Evolutionary conservation across 2,329 filamentous ascomycete genomes (phyloP).

Genomic region (Alternaria rosae): DNA sequence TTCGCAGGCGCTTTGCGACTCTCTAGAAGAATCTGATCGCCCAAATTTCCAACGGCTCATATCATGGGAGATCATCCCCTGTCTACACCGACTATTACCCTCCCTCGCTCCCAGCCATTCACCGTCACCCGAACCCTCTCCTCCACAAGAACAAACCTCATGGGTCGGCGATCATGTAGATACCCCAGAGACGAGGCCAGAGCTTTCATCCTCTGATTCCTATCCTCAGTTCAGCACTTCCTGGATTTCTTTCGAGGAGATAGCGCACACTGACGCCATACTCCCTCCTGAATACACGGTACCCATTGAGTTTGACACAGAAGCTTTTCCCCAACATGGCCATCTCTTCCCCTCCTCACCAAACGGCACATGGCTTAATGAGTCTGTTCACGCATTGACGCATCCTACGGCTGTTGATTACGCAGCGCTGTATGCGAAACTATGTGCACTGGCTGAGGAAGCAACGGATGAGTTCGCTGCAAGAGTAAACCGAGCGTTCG

Average conservation of each 20-base stretch:
- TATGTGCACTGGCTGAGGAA: slow-evolving; percentile 1
- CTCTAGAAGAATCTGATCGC: background rate
- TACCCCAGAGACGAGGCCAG: background rate
- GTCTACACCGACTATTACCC: background rate
- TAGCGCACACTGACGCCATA: background rate
- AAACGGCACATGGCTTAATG: slow-evolving; percentile 17
- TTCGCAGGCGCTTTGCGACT: background rate
- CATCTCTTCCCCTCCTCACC: slow-evolving; percentile 16
- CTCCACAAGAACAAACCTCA: background rate
- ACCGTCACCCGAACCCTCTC: background rate
- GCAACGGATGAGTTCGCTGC: slow-evolving; percentile 1
- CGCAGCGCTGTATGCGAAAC: background rate
- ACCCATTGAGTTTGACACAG: slow-evolving; percentile 2
- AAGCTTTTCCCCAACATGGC: slow-evolving; percentile 13
- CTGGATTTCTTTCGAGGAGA: background rate
- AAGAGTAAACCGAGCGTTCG: slow-evolving; percentile 18
- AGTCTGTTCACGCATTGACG: background rate
- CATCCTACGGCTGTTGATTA: slow-evolving; percentile 1
- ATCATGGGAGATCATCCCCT: background rate
- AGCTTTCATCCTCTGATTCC: background rate
- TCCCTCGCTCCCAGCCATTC: background rate
- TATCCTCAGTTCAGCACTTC: background rate
- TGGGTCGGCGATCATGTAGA: no score
- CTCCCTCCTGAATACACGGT: background rate
- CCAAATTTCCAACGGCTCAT: background rate